Base-by-base conservation (phyloP, 2,329 filamentous ascomycete genomes). In the Xylaria sp. region DNA sequence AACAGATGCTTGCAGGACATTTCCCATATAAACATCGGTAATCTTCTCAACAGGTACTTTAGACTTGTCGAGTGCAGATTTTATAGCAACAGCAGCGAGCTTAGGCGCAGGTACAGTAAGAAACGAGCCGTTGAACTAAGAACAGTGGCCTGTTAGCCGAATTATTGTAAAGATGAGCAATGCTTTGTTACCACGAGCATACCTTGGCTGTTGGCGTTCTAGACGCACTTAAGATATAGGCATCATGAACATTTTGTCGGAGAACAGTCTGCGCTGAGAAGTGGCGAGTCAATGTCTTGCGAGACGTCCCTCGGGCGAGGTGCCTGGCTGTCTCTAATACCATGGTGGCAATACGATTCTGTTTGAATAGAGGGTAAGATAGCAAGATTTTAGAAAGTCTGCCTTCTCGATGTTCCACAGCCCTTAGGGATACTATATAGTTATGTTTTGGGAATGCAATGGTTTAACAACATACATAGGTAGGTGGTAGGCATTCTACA, bases 11-110 rank as follows among this genome's bases (percentile, higher is more conserved):
- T 94, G 91, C 48, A 98, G 87, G 10, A 98, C 96, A 77, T 98
- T 97, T 78, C 96, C 96, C 93, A 98, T 97, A 84, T 98, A 98
- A 18, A 98, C 93, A 81, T 97, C 92, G 71, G 91, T 92, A 77
- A 98, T 93, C 78, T 92, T 92, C 40, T 91, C 89, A 61, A 89
- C 81, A 1, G 96, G 94, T 6, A 98, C 87, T 72, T 90, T 91
- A 61, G 94, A 97, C 81, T 96, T 97, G 74, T 91, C 88, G 63
- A 99, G 82, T 32, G 96, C 96, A 55, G 93, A 92, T 81, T 94
- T 96, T 84, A 99, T 98, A 67, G 94, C 96, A 18, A 91, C 90
- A 35, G 95, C 93, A 73, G 93, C 96, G 55, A 99, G 91, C 77
- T 92, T 87, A n/a, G 96, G 92, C 10, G 94, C 95, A 3, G 94